Evolutionary conservation across 495 filamentous ascomycete genomes (phyloP).

Genomic region (Tetracladium marchalianum): DNA sequence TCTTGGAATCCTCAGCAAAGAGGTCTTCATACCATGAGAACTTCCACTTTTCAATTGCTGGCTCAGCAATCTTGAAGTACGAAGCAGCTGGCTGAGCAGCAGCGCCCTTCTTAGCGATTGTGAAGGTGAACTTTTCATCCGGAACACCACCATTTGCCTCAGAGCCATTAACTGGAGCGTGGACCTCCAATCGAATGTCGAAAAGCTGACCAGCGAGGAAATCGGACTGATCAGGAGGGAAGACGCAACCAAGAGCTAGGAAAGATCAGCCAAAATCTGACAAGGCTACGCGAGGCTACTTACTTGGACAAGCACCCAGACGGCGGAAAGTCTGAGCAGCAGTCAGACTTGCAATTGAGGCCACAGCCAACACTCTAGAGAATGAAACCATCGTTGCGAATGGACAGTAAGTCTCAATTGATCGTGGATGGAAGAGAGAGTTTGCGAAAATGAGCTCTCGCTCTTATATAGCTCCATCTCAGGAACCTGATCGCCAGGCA

Average conservation of each 20-base stretch:
- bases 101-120: slow-evolving; percentile 48
- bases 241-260: slow-evolving; percentile 53
- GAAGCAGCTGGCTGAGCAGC: slow-evolving; percentile 35
- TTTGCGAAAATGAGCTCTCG: too few relatives aligned
- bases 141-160: slow-evolving; percentile 50
- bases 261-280: background rate
- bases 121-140: slow-evolving; percentile 59
- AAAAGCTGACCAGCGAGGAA: slow-evolving; percentile 68
- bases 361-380: background rate
- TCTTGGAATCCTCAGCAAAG: slow-evolving; percentile 54
- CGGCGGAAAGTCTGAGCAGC: slow-evolving; percentile 59
- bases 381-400: slow-evolving; percentile 5
- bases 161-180: slow-evolving; percentile 66
- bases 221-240: slow-evolving; percentile 64
- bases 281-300: background rate
- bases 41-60: slow-evolving; percentile 57
- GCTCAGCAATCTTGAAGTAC: slow-evolving; percentile 46
- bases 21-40: slow-evolving; percentile 67
- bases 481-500: too few relatives aligned
- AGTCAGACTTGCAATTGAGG: slow-evolving; percentile 7
- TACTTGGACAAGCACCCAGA: slow-evolving; percentile 53
- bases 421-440: too few relatives aligned
- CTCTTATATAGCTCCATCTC: too few relatives aligned
- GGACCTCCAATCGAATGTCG: slow-evolving; percentile 67
- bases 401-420: too few relatives aligned